phyloP scores from a whole-genome alignment of 2,329 filamentous ascomycete species.

The Verticillium klebahnii region DNA sequence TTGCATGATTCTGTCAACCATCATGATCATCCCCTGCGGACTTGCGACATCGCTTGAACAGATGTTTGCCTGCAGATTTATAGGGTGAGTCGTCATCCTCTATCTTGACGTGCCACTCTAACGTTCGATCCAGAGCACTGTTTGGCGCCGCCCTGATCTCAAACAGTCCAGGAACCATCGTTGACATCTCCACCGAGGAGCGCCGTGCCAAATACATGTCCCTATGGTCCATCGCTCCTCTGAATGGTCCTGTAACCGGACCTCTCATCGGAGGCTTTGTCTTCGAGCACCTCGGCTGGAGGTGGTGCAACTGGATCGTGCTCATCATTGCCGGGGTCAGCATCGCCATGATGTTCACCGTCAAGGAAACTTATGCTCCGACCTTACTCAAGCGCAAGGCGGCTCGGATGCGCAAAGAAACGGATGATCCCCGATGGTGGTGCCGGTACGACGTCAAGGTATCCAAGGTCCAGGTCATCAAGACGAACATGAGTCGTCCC shows the following conservation, averaged over 20 bases:
- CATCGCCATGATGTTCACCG: conserved; percentile 51
- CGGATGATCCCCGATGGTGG: conserved; percentile 69
- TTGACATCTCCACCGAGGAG: conserved; percentile 78
- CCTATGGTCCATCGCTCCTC: conserved; percentile 76
- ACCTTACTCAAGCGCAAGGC: conserved; percentile 64
- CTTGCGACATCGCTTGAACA: conserved; percentile 62
- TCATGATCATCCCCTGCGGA: conserved; percentile 69
- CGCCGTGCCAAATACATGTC: conserved; percentile 78
- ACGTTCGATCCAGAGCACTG: conserved; percentile 30
- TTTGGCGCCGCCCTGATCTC: conserved; percentile 77
- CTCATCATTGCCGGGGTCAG: conserved; percentile 66
- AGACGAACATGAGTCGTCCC: conserved; percentile 71
- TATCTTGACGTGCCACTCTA: conserved; percentile 1
- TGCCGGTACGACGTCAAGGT: conserved; percentile 72
- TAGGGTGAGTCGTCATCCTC: conserved; percentile 45
- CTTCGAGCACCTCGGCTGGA: conserved; percentile 74
- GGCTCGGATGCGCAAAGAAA: conserved; percentile 59
- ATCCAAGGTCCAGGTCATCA: conserved; percentile 62
- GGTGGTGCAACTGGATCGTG: conserved; percentile 81
- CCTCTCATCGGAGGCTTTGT: conserved; percentile 79
- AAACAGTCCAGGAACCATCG: conserved; percentile 77
- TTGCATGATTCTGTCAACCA: conserved; percentile 57
- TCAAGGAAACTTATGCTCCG: conserved; percentile 75
- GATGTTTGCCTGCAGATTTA: conserved; percentile 69
- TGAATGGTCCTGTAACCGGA: conserved; percentile 62